phyloP scores from a whole-genome alignment of 257 asterid species.

The Capsicum baccatum region DNA sequence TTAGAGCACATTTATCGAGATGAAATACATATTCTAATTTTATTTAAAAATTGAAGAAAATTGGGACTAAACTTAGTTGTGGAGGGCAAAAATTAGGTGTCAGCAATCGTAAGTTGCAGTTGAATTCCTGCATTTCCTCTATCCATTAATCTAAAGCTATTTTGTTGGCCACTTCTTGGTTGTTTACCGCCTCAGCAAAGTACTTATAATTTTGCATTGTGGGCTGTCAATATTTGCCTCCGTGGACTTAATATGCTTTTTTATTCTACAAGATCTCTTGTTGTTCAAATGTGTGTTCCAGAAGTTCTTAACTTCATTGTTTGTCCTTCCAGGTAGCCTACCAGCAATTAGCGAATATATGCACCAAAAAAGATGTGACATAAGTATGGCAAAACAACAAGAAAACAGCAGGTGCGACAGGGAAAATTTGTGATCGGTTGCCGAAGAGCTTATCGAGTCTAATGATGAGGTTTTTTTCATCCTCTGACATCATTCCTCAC shows the following conservation, averaged over 20 bases:
- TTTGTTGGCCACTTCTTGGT: slow-evolving; percentile 26
- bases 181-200: background rate
- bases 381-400: background rate
- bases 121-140: slow-evolving; percentile 21
- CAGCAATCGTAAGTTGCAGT: background rate
- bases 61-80: too few relatives aligned
- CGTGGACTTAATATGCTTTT: background rate
- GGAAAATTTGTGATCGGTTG: slow-evolving; percentile 44
- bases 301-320: background rate
- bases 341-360: slow-evolving; percentile 69
- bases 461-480: slow-evolving; percentile 64
- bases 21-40: too few relatives aligned
- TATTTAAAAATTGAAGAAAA: too few relatives aligned
- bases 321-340: slow-evolving; percentile 52
- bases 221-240: background rate
- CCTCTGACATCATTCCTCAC: slow-evolving; percentile 57
- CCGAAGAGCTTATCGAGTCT: slow-evolving; percentile 67
- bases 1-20: too few relatives aligned
- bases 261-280: slow-evolving; percentile 14
- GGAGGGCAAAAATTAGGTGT: too few relatives aligned
- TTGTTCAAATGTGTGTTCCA: slow-evolving; percentile 52
- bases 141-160: slow-evolving; percentile 28
- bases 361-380: background rate
- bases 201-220: background rate
- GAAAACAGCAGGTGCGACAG: background rate